Conservation (phyloP, 2,329 filamentous ascomycete species). For the Acrocalymma vagum region DNA sequence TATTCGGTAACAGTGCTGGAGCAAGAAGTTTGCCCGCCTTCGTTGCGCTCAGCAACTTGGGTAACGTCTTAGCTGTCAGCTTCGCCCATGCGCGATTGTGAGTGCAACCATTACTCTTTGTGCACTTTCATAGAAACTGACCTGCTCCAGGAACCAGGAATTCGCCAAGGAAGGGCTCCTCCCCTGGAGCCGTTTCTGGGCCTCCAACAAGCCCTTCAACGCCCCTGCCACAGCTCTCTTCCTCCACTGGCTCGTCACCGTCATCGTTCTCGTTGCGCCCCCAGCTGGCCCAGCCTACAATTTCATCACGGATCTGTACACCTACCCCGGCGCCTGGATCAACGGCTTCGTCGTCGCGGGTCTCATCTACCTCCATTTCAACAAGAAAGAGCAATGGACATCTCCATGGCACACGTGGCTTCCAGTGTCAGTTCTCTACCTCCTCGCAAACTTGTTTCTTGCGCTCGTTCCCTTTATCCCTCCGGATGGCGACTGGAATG, state of each 20-base stretch:
- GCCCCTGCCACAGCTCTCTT: slow-evolving; percentile 64
- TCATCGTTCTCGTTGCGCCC: slow-evolving; percentile 71
- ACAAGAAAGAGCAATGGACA: slow-evolving; percentile 41
- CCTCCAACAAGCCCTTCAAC: slow-evolving; percentile 73
- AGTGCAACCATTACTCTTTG: too few relatives aligned
- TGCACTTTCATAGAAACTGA: too few relatives aligned
- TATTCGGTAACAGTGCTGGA: slow-evolving; percentile 66
- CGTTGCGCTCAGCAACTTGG: slow-evolving; percentile 68
- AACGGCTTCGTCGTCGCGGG: slow-evolving; percentile 46
- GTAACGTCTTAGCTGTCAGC: slow-evolving; percentile 69
- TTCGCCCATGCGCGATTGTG: slow-evolving; percentile 67
- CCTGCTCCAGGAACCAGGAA: slow-evolving; percentile 72
- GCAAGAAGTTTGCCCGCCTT: slow-evolving; percentile 56
- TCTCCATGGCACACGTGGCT: slow-evolving; percentile 50
- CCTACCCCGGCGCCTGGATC: slow-evolving; percentile 48
- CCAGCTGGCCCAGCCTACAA: slow-evolving; percentile 74
- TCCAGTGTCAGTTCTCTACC: slow-evolving; percentile 46
- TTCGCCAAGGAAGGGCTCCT: slow-evolving; percentile 75
- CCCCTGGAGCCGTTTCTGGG: slow-evolving; percentile 73
- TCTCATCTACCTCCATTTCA: slow-evolving; percentile 46
- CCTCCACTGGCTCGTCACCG: slow-evolving; percentile 71
- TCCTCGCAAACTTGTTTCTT: slow-evolving; percentile 52
- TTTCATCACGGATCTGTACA: slow-evolving; percentile 67
- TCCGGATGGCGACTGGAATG: slow-evolving; percentile 51
- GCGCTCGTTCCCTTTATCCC: slow-evolving; percentile 53